A percentile compares a stretch with the other conserved stretches of the same genome.
Conservation (phyloP, 176 grass and related monocot species). For the Juncus effusus region DNA sequence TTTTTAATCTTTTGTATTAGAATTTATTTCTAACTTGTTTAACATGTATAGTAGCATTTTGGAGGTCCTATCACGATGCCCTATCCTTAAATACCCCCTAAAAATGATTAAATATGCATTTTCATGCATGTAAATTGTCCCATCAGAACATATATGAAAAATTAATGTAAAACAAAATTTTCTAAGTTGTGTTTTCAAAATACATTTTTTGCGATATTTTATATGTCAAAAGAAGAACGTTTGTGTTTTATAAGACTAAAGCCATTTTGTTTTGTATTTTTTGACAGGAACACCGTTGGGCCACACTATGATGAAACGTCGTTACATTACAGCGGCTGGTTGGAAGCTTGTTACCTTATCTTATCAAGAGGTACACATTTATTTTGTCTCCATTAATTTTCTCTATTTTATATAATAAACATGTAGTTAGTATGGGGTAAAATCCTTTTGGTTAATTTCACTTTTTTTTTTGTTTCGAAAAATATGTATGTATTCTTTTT, state of each 20-base stretch:
- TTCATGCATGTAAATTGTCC: too few relatives aligned
- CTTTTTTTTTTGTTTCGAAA: background rate
- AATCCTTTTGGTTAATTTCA: background rate
- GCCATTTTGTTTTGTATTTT: background rate
- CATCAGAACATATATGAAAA: too few relatives aligned
- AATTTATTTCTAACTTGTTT: too few relatives aligned
- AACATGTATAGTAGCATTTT: too few relatives aligned
- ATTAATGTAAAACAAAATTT: too few relatives aligned
- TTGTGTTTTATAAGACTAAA: background rate
- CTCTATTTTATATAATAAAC: too few relatives aligned
- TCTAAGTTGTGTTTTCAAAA: background rate
- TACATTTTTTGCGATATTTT: background rate
- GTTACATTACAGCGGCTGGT: conserved; percentile 62
- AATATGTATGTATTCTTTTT: background rate
- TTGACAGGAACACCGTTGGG: conserved; percentile 76
- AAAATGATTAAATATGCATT: too few relatives aligned
- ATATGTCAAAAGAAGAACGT: too few relatives aligned
- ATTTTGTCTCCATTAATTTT: background rate
- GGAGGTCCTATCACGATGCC: too few relatives aligned
- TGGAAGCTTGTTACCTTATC: conserved; percentile 90
- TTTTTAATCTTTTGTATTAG: too few relatives aligned
- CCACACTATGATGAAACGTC: conserved; percentile 70
- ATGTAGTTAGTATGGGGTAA: too few relatives aligned
- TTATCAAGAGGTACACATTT: conserved; percentile 58
- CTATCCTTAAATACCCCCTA: too few relatives aligned